Base-by-base conservation (phyloP, 1,139 yeast genomes). In the Candida dubliniensis region DNA sequence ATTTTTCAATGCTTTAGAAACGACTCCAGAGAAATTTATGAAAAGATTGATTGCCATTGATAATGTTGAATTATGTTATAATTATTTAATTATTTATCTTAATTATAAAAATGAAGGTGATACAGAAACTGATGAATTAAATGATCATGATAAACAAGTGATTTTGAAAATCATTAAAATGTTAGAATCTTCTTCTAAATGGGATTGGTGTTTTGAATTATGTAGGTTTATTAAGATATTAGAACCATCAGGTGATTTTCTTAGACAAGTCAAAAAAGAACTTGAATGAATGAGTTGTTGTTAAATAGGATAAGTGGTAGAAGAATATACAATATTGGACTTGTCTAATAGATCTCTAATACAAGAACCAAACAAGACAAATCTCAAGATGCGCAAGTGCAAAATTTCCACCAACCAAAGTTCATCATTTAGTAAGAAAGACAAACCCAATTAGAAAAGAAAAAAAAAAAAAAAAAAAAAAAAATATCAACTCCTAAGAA, bases 151-250 rank as follows among this genome's bases (percentile, higher is more conserved):
- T 45, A 61, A 63, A 35, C 50, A 51, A 9, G 64, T 72, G 35
- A 71, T 74, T 9, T 44, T 68, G 15, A 56, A 63, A 39, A 70
- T 74, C 7, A 64, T 73, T 32, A 57, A 54, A 33, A 61, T 70
- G 66, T 56, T 74, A 14, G 67, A 60, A 33, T 50, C 51, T 10
- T 58, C 66, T 7, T 53, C 60, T 31, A 63, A 62, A 46, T 74
- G 76, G 76, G 76, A 72, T 42, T 69, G 74, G 68, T 71, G 76
- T 45, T 71, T 69, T 53, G 78, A 74, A 48, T 60, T 74, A 33
- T 73, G 78, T 52, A 62, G 79, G 27, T 74, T 71, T 47, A 63
- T 73, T 35, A 73, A 73, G 50, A 50, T 74, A 13, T 57, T 74
- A 34, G 76, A 73, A 43, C 77, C 77, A 1, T 56, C 66, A 8